Evolutionary conservation across 1,139 yeast genomes (phyloP), one percentile per base, ranked within the genome.

Genomic region (Hansenula lynferdii): DNA sequence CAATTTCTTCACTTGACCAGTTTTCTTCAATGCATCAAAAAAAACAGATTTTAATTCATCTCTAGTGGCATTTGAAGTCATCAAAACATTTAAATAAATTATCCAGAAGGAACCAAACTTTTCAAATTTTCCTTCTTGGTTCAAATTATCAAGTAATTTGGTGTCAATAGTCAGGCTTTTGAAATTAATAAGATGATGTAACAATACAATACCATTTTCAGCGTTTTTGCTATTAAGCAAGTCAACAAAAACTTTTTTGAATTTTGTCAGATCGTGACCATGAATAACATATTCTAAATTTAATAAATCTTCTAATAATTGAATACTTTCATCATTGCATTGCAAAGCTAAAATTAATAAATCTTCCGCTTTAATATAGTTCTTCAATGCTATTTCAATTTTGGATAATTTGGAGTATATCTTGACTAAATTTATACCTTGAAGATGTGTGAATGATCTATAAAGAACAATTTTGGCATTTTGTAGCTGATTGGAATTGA

Each of bases 381-480:
- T 62, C 2, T 63, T 64, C 16, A 54, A 41, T 31, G 52, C 56
- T 1, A 70, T 28, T 40, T 70, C 65, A 10, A 70, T 42, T 42
- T 69, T 54, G 32, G 68, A 60, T 11, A 66, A 43, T n/a, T 64
- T 27, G 55, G 52, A 24, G 54, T 49, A 14, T 42, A 31, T 16
- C 40, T 42, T 10, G 53, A 42, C n/a, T n/a, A n/a, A n/a, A n/a
- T n/a, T n/a, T n/a, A n/a, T n/a, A 10, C 33, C 42, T 11, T 44
- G 31, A 4, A 53, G 18, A 28, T 55, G 52, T 1, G 55, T 39
- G 12, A 60, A 48, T 0, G 70, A 64, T 42, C 59, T 56, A n/a
- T 54, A 44, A 10, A 77, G 46, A 0, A 70, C 42, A 17, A 61
- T 59, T 34, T 62, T 61, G 0, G 80, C 77, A 10, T 52, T 47